These are phyloP conservation scores for Grigorovia humatica DNA, from an alignment of 805 yeast species.

Conservation along the genomic window DNA sequence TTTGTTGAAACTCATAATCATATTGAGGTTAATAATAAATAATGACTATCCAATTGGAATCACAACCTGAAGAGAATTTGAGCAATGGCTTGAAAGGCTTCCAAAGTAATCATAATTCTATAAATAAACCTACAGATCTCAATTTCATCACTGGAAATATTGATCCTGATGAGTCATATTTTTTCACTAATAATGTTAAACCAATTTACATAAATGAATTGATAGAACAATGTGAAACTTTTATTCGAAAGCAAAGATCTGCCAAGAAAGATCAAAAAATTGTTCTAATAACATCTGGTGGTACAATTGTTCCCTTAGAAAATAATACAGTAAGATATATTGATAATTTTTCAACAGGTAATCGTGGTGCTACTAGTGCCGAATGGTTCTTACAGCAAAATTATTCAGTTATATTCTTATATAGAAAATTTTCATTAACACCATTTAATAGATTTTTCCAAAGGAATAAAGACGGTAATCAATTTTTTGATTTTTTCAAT, in stretches of 20 bases:
- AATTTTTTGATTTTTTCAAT: conserved; percentile 77
- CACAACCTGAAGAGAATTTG: neutral
- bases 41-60: neutral
- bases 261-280: conserved; percentile 37
- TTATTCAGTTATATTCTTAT: conserved; percentile 86
- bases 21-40: neutral
- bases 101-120: neutral
- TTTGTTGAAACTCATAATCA: neutral
- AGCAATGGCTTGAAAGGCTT: neutral
- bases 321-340: conserved; percentile 94
- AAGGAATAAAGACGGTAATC: conserved; percentile 55
- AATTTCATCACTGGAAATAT: too few relatives aligned
- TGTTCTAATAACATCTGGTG: conserved; percentile 88
- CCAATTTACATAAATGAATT: conserved; percentile 66
- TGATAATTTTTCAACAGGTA: conserved; percentile 95
- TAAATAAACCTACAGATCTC: too few relatives aligned
- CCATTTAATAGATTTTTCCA: conserved; percentile 90
- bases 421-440: conserved; percentile 80
- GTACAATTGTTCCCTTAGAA: conserved; percentile 95
- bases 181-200: conserved; percentile 60
- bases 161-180: neutral
- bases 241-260: conserved; percentile 45
- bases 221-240: conserved; percentile 44
- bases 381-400: conserved; percentile 79
- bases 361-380: conserved; percentile 93